Conservation (phyloP, 257 asterid species). For the Echites panduratus region DNA sequence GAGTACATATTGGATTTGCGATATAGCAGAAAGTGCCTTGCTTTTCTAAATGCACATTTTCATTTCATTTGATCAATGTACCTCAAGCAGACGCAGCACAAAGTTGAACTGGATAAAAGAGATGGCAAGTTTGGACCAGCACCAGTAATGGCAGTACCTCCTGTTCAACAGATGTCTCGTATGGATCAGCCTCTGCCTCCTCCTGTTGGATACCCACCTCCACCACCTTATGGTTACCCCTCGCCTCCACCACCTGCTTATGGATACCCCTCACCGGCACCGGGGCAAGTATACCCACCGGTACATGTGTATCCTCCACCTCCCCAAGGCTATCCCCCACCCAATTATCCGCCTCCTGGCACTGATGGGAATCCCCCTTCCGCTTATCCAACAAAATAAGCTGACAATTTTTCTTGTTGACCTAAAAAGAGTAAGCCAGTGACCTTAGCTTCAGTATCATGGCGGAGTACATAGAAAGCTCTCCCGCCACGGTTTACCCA, state of each 20-base stretch:
- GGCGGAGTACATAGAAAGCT: background rate
- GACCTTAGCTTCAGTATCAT: background rate
- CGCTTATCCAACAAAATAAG: background rate
- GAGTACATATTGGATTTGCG: background rate
- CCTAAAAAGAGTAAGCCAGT: background rate
- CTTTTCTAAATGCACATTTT: background rate
- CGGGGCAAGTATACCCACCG: background rate
- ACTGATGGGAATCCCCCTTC: slow-evolving; percentile 2
- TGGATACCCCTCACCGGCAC: slow-evolving; percentile 13
- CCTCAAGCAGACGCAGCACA: slow-evolving; percentile 36
- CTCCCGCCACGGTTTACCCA: background rate
- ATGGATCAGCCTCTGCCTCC: slow-evolving; percentile 27
- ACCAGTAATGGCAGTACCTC: slow-evolving; percentile 30
- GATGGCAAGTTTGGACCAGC: slow-evolving; percentile 30
- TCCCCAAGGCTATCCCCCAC: slow-evolving; percentile 1
- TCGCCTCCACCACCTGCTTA: slow-evolving; percentile 21
- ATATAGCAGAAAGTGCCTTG: background rate
- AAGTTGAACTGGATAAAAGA: slow-evolving; percentile 38
- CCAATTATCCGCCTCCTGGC: too few species aligned
- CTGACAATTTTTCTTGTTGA: background rate
- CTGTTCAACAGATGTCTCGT: slow-evolving; percentile 36
- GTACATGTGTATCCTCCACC: slow-evolving; percentile 18
- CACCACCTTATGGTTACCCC: slow-evolving; percentile 12
- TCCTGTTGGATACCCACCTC: slow-evolving; percentile 27
- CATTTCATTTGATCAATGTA: background rate